A percentile compares a stretch with the other conserved stretches of the same genome.
These are phyloP conservation scores for Linum trigynum DNA, from an alignment of 345 rosid species.

Conservation along the genomic window DNA sequence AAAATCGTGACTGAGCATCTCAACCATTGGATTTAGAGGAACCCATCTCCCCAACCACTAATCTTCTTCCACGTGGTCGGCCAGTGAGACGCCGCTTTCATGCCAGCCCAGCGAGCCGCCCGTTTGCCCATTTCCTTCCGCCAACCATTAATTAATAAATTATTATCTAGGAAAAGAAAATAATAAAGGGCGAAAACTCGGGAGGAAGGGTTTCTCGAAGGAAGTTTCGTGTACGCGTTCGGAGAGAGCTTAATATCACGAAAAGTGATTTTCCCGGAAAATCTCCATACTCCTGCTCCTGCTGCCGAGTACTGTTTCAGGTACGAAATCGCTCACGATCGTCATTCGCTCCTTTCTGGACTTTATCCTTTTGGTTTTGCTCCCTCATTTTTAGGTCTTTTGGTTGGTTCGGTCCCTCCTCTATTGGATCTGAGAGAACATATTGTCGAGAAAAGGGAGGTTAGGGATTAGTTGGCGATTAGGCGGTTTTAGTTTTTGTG, in stretches of 20 bases:
- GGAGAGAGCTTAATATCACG: not conserved
- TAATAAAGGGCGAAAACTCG: not conserved
- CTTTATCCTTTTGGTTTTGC: not conserved
- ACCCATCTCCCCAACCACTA: conserved; percentile 8
- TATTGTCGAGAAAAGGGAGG: too few relatives aligned
- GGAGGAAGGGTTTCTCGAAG: not conserved
- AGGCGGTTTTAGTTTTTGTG: not conserved
- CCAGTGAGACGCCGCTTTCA: conserved; percentile 20
- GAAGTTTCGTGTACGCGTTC: conserved; percentile 8
- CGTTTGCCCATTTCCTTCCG: not conserved
- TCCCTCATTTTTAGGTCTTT: not conserved
- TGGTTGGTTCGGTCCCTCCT: not conserved
- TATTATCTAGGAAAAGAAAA: not conserved
- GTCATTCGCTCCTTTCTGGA: not conserved
- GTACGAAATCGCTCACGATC: conserved; percentile 10
- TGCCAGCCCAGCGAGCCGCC: too few relatives aligned
- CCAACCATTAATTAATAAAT: not conserved
- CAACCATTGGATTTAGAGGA: too few relatives aligned
- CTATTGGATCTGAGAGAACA: too few relatives aligned
- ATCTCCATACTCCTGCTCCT: conserved; percentile 13
- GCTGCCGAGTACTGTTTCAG: conserved; percentile 9
- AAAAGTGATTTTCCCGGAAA: conserved; percentile 12
- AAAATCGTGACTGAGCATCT: not conserved
- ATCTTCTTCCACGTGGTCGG: conserved; percentile 19
- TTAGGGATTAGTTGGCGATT: not conserved